Evolutionary conservation across 2,329 filamentous ascomycete species (phyloP).

Genomic region (Pseudogymnoascus verrucosus): DNA sequence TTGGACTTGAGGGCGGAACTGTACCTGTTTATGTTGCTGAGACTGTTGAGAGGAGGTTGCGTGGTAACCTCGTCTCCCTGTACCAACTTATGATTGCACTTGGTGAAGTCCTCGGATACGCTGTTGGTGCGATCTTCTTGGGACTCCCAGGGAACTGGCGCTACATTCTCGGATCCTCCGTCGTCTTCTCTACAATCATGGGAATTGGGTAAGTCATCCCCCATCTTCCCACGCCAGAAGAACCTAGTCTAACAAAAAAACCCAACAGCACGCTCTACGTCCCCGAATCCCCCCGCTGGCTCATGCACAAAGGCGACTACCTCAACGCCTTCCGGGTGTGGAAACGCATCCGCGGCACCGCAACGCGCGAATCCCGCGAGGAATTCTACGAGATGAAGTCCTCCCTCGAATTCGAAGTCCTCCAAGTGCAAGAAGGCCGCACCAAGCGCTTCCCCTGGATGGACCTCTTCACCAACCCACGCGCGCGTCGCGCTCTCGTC

Average conservation of each 20-base stretch:
- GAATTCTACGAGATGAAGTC: slow-evolving; percentile 68
- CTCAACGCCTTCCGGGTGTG: slow-evolving; percentile 60
- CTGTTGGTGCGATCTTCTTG: slow-evolving; percentile 64
- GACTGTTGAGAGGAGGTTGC: slow-evolving; percentile 56
- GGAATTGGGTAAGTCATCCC: slow-evolving; percentile 21
- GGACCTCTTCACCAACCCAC: slow-evolving; percentile 64
- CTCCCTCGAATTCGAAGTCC: slow-evolving; percentile 50
- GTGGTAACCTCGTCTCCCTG: slow-evolving; percentile 64
- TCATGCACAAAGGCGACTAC: slow-evolving; percentile 58
- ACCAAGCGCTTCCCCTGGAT: slow-evolving; percentile 58
- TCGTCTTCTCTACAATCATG: slow-evolving; percentile 61
- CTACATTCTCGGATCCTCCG: slow-evolving; percentile 64
- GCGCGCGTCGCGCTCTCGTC: slow-evolving; percentile 56
- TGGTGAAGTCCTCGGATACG: slow-evolving; percentile 66
- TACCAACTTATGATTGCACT: slow-evolving; percentile 73
- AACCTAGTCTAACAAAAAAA: no score
- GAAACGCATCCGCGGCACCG: slow-evolving; percentile 61
- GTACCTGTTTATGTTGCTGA: slow-evolving; percentile 70
- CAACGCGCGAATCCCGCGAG: slow-evolving; percentile 48
- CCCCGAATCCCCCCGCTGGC: slow-evolving; percentile 59
- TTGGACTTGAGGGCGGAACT: slow-evolving; percentile 66
- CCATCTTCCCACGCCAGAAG: neutral
- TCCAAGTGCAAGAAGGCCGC: slow-evolving; percentile 39
- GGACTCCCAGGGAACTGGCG: slow-evolving; percentile 64
- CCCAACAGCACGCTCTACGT: slow-evolving; percentile 45